phyloP scores from a whole-genome alignment of 2,329 filamentous ascomycete species.

The Neopestalotiopsis sp. region DNA sequence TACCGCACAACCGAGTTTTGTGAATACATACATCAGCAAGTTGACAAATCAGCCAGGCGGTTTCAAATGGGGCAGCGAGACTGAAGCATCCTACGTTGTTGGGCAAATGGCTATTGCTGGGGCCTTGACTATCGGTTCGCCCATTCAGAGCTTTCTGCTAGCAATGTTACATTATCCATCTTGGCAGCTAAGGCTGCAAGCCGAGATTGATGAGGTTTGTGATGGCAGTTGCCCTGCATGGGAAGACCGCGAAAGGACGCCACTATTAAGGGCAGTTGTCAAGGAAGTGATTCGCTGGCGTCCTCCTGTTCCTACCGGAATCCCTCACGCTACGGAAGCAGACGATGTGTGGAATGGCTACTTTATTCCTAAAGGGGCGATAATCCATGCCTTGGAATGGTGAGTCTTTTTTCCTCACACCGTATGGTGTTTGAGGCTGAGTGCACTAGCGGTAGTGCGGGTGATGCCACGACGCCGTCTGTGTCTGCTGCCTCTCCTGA shows the following conservation, averaged over 20 bases:
- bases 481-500: neutral
- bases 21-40: slow-evolving; percentile 44
- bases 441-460: neutral
- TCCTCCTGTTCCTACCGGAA: slow-evolving; percentile 57
- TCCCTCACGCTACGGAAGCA: slow-evolving; percentile 55
- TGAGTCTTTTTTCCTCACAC: slow-evolving; percentile 30
- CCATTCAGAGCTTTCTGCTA: slow-evolving; percentile 48
- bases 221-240: slow-evolving; percentile 49
- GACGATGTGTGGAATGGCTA: slow-evolving; percentile 56
- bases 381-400: slow-evolving; percentile 59
- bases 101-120: slow-evolving; percentile 55
- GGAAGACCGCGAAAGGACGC: slow-evolving; percentile 50
- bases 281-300: slow-evolving; percentile 60
- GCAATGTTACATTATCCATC: slow-evolving; percentile 45
- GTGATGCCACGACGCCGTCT: neutral
- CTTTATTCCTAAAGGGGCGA: slow-evolving; percentile 55
- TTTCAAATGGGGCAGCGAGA: slow-evolving; percentile 34
- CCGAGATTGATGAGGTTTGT: slow-evolving; percentile 53
- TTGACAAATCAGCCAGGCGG: slow-evolving; percentile 28
- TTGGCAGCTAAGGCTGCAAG: slow-evolving; percentile 46
- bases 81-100: slow-evolving; percentile 49
- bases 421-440: neutral
- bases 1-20: slow-evolving; percentile 44
- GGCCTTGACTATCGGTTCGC: slow-evolving; percentile 48
- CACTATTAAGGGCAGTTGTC: slow-evolving; percentile 51